These are phyloP conservation scores for Scheffersomyces cryptocercus DNA, from an alignment of 1,139 yeast genomes.

Conservation along the genomic window DNA sequence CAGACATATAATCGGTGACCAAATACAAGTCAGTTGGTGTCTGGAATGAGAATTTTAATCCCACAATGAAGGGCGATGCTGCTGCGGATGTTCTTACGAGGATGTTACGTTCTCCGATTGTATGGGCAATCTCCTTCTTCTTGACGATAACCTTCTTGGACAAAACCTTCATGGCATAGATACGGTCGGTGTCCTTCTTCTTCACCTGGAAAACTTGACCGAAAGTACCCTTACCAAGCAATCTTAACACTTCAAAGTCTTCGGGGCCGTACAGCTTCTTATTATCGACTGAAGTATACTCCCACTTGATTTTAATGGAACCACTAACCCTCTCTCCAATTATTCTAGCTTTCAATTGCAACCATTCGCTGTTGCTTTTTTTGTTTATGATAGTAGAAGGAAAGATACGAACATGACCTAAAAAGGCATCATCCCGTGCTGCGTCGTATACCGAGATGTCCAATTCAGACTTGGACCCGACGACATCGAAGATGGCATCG, in stretches of 20 bases:
- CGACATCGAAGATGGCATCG: constrained; percentile 88
- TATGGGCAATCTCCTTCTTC: constrained; percentile 96
- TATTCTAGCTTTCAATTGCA: constrained; percentile 68
- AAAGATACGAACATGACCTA: constrained; percentile 78
- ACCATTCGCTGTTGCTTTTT: constrained; percentile 60
- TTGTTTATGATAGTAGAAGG: constrained; percentile 58
- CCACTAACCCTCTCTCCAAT: constrained; percentile 76
- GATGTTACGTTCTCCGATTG: constrained; percentile 94
- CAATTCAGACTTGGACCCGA: constrained; percentile 77
- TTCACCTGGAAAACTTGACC: constrained; percentile 97
- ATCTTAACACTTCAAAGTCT: constrained; percentile 86
- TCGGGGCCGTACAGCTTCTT: constrained; percentile 87
- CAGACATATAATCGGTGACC: constrained; percentile 97
- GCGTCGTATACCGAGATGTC: constrained; percentile 90
- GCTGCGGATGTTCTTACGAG: constrained; percentile 81
- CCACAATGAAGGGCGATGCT: constrained; percentile 88
- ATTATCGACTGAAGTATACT: constrained; percentile 61
- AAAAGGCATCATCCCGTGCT: constrained; percentile 73
- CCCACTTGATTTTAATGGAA: constrained; percentile 71
- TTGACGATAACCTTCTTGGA: constrained; percentile 93
- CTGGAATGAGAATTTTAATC: constrained; percentile 92
- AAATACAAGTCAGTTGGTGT: constrained; percentile 88
- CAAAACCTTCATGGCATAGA: constrained; percentile 95
- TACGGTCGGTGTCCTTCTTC: constrained; percentile 82
- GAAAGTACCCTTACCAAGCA: constrained; percentile 94